Evolutionary conservation across 805 yeast species (phyloP).

Genomic region (Yamadazyma scolyti): DNA sequence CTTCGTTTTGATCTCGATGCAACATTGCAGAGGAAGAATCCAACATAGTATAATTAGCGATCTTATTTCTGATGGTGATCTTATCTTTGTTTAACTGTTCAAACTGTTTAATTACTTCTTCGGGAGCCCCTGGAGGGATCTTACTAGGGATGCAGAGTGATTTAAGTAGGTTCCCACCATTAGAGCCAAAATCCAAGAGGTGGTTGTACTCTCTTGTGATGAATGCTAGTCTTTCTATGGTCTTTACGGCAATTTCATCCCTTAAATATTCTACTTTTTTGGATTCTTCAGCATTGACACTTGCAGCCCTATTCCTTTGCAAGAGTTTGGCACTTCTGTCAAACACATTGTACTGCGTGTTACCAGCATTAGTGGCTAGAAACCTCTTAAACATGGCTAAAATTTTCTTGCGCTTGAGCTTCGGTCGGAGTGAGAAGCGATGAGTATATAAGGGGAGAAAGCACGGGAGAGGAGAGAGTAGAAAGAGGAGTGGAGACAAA

Average conservation of each 20-base stretch:
- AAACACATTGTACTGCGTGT: conserved; percentile 43
- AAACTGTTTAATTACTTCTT: conserved; percentile 36
- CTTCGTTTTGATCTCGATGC: conserved; percentile 42
- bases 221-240: conserved; percentile 73
- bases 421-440: not conserved
- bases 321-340: conserved; percentile 56
- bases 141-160: conserved; percentile 27
- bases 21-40: conserved; percentile 59
- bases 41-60: conserved; percentile 57
- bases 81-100: conserved; percentile 50
- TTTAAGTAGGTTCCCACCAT: conserved; percentile 60
- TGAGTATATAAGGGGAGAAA: too few relatives aligned
- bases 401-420: too few relatives aligned
- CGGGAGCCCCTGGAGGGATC: conserved; percentile 23
- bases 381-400: conserved; percentile 11
- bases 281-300: conserved; percentile 38
- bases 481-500: too few relatives aligned
- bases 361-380: conserved; percentile 23
- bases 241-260: conserved; percentile 67
- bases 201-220: conserved; percentile 59
- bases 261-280: conserved; percentile 67
- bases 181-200: conserved; percentile 70
- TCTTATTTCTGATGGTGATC: conserved; percentile 46
- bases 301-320: conserved; percentile 57
- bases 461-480: too few relatives aligned